phyloP scores from a whole-genome alignment of 495 filamentous ascomycete species.

The Talaromyces proteolyticus region DNA sequence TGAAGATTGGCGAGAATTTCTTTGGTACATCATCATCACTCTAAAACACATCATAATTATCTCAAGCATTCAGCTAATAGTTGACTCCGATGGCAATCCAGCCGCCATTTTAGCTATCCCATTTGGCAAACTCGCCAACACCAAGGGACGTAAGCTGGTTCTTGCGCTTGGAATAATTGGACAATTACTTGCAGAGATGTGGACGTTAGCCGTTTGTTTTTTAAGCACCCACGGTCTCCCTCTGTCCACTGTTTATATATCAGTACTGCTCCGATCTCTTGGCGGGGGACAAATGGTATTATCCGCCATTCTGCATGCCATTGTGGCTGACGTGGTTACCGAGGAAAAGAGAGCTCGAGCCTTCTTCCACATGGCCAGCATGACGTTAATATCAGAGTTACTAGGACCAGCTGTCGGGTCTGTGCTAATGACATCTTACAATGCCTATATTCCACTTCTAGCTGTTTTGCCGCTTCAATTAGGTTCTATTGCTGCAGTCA shows the following conservation, averaged over 20 bases:
- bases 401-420: constrained; percentile 1
- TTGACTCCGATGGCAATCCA: not conserved
- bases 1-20: constrained; percentile 2
- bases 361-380: constrained; percentile 2
- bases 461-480: not conserved
- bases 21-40: not conserved
- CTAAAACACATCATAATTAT: too few relatives aligned
- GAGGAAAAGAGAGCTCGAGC: not conserved
- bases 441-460: not conserved
- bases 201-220: not conserved
- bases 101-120: constrained; percentile 1
- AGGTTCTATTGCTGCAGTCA: not conserved
- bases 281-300: not conserved
- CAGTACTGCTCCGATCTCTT: not conserved
- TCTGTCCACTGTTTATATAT: constrained; percentile 1
- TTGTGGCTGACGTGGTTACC: not conserved
- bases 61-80: not conserved
- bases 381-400: constrained; percentile 1
- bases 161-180: not conserved
- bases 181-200: constrained; percentile 1
- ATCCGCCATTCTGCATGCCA: not conserved
- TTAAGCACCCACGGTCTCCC: not conserved
- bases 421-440: not conserved
- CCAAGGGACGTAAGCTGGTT: not conserved
- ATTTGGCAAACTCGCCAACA: constrained; percentile 1